Conservation (phyloP, 352 stramenopile species). For the Poterioochromonas sp. region DNA sequence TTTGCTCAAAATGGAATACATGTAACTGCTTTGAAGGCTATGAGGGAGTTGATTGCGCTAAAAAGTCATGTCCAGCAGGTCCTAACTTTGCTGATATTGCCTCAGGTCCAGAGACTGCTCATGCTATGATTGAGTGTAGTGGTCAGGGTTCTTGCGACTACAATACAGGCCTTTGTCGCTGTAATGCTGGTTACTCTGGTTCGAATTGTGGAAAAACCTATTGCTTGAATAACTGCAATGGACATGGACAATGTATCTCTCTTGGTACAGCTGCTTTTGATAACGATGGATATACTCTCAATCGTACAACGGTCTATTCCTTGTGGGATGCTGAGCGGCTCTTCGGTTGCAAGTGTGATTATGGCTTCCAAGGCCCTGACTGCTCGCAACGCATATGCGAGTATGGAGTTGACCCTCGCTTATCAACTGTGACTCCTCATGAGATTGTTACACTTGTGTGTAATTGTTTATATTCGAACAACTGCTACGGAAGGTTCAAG, state of each 20-base stretch:
- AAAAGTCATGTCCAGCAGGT: conserved; percentile 49
- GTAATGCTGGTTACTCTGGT: conserved; percentile 68
- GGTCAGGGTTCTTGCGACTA: conserved; percentile 64
- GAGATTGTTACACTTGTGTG: conserved; percentile 26
- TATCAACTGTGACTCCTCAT: neutral
- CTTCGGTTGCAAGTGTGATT: conserved; percentile 66
- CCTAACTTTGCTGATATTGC: conserved; percentile 61
- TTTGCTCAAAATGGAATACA: neutral
- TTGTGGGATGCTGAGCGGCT: conserved; percentile 50
- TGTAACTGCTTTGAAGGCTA: conserved; percentile 33
- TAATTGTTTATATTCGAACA: neutral
- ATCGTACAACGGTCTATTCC: conserved; percentile 47
- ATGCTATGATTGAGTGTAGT: conserved; percentile 53
- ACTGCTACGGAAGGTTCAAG: conserved; percentile 26
- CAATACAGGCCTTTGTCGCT: conserved; percentile 57
- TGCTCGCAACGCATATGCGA: conserved; percentile 52
- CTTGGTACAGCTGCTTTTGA: conserved; percentile 64
- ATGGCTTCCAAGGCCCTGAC: conserved; percentile 59
- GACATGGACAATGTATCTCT: conserved; percentile 59
- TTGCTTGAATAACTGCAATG: conserved; percentile 58
- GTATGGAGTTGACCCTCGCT: conserved; percentile 24
- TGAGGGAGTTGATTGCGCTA: conserved; percentile 53
- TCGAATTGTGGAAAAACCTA: conserved; percentile 49
- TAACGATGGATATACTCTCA: conserved; percentile 56
- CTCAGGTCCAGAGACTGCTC: conserved; percentile 43